phyloP scores from a whole-genome alignment of 225 moss, liverwort and hornwort species.

The Straminergon stramineum region DNA sequence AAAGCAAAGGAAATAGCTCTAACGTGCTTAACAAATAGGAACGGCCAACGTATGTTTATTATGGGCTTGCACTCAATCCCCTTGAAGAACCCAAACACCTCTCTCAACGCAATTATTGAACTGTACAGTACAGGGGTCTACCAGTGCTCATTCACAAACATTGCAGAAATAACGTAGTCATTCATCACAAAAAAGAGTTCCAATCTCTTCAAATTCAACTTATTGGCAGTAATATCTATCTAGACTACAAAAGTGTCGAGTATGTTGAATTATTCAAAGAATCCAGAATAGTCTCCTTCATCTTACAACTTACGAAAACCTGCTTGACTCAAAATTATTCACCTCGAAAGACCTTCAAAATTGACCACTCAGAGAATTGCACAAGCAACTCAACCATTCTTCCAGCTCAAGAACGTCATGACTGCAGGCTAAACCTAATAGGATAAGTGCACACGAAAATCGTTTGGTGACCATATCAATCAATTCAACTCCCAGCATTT shows the following conservation, averaged over 20 bases:
- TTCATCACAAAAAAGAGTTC: neutral
- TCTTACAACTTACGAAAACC: neutral
- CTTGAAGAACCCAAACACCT: neutral
- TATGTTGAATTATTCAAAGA: neutral
- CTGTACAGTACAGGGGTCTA: neutral
- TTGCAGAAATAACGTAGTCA: neutral
- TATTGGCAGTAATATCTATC: neutral
- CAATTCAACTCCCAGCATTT: neutral
- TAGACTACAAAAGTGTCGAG: neutral
- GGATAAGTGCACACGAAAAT: neutral
- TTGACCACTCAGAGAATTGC: too few relatives aligned
- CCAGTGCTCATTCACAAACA: neutral
- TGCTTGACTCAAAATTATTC: too few relatives aligned
- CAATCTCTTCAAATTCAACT: neutral
- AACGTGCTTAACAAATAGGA: neutral
- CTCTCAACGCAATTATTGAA: neutral
- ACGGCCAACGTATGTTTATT: neutral
- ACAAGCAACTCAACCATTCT: neutral
- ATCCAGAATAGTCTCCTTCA: neutral
- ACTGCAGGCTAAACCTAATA: neutral
- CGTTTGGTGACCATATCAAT: neutral
- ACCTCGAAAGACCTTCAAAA: neutral
- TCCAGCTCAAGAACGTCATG: neutral
- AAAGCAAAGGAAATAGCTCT: neutral
- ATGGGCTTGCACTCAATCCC: neutral